Conservation (phyloP, 441 rosid species). For the Pelargonium cotyledonis region DNA sequence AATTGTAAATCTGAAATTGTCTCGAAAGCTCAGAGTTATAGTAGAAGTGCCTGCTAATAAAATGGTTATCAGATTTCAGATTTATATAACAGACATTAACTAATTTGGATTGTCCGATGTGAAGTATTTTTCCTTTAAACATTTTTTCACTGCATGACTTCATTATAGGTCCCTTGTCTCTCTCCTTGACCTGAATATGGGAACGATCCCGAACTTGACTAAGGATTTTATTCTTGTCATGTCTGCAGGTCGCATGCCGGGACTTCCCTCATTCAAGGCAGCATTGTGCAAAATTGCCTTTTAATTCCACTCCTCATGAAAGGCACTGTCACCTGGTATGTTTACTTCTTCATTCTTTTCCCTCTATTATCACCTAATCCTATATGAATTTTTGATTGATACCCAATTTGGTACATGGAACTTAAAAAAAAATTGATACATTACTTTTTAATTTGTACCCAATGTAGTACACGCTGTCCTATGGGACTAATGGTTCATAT, state of each 20-base stretch:
- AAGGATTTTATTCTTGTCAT: constrained; percentile 14
- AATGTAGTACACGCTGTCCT: too few relatives aligned
- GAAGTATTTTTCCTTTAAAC: neutral
- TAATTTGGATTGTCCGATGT: neutral
- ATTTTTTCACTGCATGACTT: neutral
- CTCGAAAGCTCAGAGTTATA: neutral
- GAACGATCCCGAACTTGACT: neutral
- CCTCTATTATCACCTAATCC: neutral
- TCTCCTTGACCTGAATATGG: neutral
- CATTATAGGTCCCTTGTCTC: neutral
- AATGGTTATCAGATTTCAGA: neutral
- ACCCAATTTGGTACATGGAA: too few relatives aligned
- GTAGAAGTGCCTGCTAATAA: neutral
- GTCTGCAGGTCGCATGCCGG: constrained; percentile 79
- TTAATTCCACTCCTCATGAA: constrained; percentile 54
- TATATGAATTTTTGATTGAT: too few relatives aligned
- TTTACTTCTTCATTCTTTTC: neutral
- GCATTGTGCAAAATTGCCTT: constrained; percentile 58
- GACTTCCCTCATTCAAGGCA: constrained; percentile 89
- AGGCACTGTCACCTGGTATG: constrained; percentile 61
- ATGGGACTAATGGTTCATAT: too few relatives aligned
- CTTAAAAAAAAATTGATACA: too few relatives aligned
- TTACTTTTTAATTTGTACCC: too few relatives aligned
- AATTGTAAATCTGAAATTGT: too few relatives aligned
- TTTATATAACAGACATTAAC: too few relatives aligned